Evolutionary conservation across 2,329 filamentous ascomycete genomes (phyloP).

Genomic region (Trichoderma sp.): DNA sequence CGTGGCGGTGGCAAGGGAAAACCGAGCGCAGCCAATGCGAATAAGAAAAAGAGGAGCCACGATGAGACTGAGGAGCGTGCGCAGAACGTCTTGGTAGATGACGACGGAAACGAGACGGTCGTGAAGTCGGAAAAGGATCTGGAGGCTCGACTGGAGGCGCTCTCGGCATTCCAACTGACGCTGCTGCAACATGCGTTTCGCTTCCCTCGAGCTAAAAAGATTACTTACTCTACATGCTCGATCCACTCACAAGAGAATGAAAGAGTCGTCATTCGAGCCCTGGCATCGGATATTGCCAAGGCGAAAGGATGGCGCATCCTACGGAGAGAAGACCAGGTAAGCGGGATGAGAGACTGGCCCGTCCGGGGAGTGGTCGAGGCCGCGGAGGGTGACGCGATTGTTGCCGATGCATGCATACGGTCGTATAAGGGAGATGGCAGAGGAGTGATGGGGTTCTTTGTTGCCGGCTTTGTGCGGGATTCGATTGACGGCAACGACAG

Average conservation of each 20-base stretch:
- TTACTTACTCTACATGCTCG: constrained; percentile 95
- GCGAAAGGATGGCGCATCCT: constrained; percentile 77
- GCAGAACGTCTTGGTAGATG: constrained; percentile 51
- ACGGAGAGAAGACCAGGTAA: constrained; percentile 69
- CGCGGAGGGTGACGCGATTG: constrained; percentile 49
- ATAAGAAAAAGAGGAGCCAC: constrained; percentile 51
- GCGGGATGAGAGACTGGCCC: constrained; percentile 74
- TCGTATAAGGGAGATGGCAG: constrained; percentile 78
- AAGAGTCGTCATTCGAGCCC: constrained; percentile 71
- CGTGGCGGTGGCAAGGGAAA: constrained; percentile 8
- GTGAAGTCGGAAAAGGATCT: constrained; percentile 59
- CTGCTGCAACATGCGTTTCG: constrained; percentile 81
- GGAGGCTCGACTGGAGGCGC: constrained; percentile 65
- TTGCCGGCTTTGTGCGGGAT: constrained; percentile 72
- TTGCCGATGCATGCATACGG: constrained; percentile 76
- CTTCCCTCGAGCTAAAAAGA: constrained; percentile 72
- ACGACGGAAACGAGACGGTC: constrained; percentile 58
- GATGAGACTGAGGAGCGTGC: constrained; percentile 38
- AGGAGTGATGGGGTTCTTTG: constrained; percentile 94
- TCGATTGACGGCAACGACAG: constrained; percentile 8
- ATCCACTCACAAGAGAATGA: constrained; percentile 89
- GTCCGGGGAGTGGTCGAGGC: constrained; percentile 61
- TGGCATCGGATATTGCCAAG: constrained; percentile 67
- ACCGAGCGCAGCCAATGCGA: constrained; percentile 26
- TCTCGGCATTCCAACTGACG: constrained; percentile 79